Evolutionary conservation across 139 green algal species (phyloP), one percentile per base, ranked within the genome.

Genomic region (Chlorella sp.): DNA sequence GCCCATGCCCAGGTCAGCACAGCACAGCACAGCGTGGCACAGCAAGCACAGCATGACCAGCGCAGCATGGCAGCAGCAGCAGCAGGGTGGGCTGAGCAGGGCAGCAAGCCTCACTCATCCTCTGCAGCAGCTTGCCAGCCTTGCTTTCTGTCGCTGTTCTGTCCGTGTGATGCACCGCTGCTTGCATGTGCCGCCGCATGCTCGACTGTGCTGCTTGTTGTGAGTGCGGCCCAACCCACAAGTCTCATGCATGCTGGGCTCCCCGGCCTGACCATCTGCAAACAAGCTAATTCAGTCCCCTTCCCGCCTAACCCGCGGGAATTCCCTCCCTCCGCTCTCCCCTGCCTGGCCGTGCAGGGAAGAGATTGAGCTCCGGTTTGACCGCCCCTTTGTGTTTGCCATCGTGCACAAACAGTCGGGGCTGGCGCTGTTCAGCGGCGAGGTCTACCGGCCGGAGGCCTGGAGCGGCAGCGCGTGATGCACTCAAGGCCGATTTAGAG

Each of bases 341-440:
- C 66, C 26, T 30, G 66, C 19, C 15, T 82, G 34, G 21, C 64
- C 30, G 16, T 34, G 68, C 84, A 88, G 34, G 36, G 60, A 88
- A 18, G 60, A 87, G 37, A 83, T 93, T 18, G 39, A 86, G 69
- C 75, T 91, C 12, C 81, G 73, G 42, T 93, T 93, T 77, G 90
- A 93, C 78, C 86, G 79, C n/a, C 90, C 90, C 53, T 93, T 93
- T 77, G 42, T 76, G 30, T 93, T 93, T 86, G 82, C 80, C 11
- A 82, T 93, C 48, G 86, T 91, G 60, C 90, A 93, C 64, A 39
- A 53, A 21, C 26, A 53, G 73, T 83, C 64, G 7, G 81, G 81
- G 18, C 30, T 91, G 48, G 87, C 73, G 24, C 86, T 93, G 19
- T 93, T 93, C 30, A 73, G 30, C 19, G 90, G 90, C 22, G 71